These are phyloP conservation scores for Zygosaccharomyces pseudobailii DNA, from an alignment of 1,139 yeast genomes.

Conservation along the genomic window DNA sequence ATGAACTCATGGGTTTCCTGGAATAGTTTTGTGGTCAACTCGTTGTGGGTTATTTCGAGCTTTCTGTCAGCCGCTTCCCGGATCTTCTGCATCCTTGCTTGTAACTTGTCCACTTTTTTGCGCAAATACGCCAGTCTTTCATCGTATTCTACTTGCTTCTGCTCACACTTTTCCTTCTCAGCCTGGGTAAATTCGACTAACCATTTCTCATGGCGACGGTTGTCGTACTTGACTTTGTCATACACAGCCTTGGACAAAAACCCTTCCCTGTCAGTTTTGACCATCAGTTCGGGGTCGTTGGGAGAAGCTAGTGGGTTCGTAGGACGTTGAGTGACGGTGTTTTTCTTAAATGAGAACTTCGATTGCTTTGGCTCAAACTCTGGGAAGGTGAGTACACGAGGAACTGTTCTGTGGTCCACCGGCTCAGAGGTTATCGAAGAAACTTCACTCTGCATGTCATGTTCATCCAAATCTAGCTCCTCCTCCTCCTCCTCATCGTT, in stretches of 20 bases:
- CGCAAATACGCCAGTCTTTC: slow-evolving; percentile 20
- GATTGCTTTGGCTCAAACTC: slow-evolving; percentile 13
- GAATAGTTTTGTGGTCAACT: slow-evolving; percentile 22
- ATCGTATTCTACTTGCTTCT: slow-evolving; percentile 20
- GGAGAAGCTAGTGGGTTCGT: slow-evolving; percentile 29
- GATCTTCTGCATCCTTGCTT: slow-evolving; percentile 22
- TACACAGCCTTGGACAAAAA: slow-evolving; percentile 29
- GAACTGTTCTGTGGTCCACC: slow-evolving; percentile 1
- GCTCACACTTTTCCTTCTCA: slow-evolving; percentile 18
- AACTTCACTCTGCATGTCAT: background rate
- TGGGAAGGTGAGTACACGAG: slow-evolving; percentile 6
- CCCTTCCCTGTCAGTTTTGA: slow-evolving; percentile 26
- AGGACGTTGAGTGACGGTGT: slow-evolving; percentile 4
- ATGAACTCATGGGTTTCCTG: slow-evolving; percentile 23
- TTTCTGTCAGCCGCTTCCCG: slow-evolving; percentile 24
- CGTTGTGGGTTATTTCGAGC: slow-evolving; percentile 25
- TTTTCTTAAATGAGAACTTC: slow-evolving; percentile 2
- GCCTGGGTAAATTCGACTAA: slow-evolving; percentile 15
- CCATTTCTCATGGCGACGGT: slow-evolving; percentile 20
- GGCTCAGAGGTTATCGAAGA: background rate
- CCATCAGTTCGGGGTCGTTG: slow-evolving; percentile 29
- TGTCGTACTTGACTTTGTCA: slow-evolving; percentile 27
- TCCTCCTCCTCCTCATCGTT: background rate
- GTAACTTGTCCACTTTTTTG: slow-evolving; percentile 19
- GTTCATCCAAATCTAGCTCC: background rate